Evolutionary conservation across 2,329 filamentous ascomycete genomes (phyloP).

Genomic region (Colletotrichum costaricense): DNA sequence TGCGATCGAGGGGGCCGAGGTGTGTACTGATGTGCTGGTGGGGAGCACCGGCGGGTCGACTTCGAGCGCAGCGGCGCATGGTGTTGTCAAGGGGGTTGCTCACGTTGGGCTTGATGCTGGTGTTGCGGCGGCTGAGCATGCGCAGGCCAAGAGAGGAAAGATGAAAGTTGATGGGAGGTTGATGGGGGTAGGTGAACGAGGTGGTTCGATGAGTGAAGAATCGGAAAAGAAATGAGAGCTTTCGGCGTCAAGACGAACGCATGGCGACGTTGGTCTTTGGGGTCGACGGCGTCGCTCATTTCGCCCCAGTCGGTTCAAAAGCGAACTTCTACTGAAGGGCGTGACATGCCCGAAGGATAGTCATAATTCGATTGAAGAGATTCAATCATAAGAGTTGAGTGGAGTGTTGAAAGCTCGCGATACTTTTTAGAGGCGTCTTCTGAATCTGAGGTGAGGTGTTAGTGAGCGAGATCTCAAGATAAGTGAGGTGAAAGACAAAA

Average conservation of each 20-base stretch:
- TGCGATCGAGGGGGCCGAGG: slow-evolving; percentile 3
- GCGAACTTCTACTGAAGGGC: not conserved
- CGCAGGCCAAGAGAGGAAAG: not conserved
- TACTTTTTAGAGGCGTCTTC: not conserved
- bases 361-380: not conserved
- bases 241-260: not conserved
- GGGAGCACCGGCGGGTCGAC: not conserved
- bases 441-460: not conserved
- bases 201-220: not conserved
- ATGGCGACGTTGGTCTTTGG: not conserved
- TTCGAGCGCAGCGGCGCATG: not conserved
- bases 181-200: not conserved
- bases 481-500: not conserved
- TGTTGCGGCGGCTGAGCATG: slow-evolving; percentile 3
- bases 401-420: not conserved
- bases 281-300: not conserved
- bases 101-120: slow-evolving; percentile 15
- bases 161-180: not conserved
- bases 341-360: not conserved
- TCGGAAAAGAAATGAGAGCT: not conserved
- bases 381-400: not conserved
- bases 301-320: not conserved
- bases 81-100: not conserved
- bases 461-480: not conserved
- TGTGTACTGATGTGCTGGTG: not conserved